phyloP scores from a whole-genome alignment of 2,329 filamentous ascomycete species.

The Plectosphaerella sp. region DNA sequence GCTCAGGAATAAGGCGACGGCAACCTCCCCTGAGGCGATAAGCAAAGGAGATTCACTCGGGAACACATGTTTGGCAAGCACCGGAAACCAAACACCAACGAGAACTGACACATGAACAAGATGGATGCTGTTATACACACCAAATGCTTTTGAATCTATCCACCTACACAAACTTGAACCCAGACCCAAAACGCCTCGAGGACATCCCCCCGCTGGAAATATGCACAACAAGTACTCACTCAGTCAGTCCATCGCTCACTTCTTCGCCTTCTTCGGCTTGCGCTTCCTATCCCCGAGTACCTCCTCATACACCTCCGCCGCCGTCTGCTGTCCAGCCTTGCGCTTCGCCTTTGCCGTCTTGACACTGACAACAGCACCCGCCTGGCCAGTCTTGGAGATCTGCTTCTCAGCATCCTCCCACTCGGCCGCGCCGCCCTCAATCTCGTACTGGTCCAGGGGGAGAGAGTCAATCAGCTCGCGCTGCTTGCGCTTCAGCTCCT shows the following conservation, averaged over 20 bases:
- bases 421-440: slow-evolving; percentile 55
- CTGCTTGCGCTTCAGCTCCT: slow-evolving; percentile 71
- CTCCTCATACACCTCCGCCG: slow-evolving; percentile 59
- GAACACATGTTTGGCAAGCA: no score
- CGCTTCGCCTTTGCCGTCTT: slow-evolving; percentile 74
- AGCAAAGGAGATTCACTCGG: no score
- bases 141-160: no score
- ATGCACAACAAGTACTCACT: neutral
- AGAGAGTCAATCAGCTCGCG: slow-evolving; percentile 85
- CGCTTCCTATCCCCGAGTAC: slow-evolving; percentile 54
- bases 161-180: no score
- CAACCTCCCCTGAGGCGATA: no score
- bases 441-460: slow-evolving; percentile 75
- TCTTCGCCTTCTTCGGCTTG: slow-evolving; percentile 27
- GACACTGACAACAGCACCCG: slow-evolving; percentile 69
- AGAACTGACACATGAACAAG: no score
- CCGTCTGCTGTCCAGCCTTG: slow-evolving; percentile 57
- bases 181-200: no score
- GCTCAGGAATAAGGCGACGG: no score
- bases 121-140: no score
- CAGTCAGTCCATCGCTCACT: neutral
- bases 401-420: slow-evolving; percentile 74
- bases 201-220: no score
- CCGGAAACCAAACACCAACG: no score
- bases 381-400: slow-evolving; percentile 49